Evolutionary conservation across 164 flowering plant genomes (phyloP).

Genomic region (Umbellularia californica): DNA sequence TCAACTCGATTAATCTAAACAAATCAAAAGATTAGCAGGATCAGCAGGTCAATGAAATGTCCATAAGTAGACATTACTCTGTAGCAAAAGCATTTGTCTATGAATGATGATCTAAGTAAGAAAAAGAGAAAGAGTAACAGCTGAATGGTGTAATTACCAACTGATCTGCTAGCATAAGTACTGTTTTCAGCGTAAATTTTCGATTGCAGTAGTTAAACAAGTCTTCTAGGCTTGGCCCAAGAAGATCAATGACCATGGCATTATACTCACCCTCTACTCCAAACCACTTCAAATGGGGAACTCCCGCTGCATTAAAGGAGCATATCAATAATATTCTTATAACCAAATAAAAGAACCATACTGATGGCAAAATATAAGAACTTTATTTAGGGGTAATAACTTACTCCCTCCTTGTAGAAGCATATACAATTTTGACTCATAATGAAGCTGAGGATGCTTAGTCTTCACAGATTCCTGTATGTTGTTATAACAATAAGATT

Average conservation of each 20-base stretch:
- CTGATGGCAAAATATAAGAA: not conserved
- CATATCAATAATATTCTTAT: not conserved
- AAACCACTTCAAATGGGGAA: constrained; percentile 60
- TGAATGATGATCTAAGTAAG: not conserved
- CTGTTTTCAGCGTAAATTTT: constrained; percentile 59
- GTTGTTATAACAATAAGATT: constrained; percentile 1
- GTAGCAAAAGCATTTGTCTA: not conserved
- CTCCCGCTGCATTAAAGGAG: constrained; percentile 42
- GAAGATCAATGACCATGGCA: constrained; percentile 58
- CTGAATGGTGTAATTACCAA: constrained; percentile 30
- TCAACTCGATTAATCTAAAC: constrained; percentile 44
- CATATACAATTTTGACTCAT: constrained; percentile 72
- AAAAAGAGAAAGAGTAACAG: not conserved
- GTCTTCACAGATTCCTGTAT: constrained; percentile 55
- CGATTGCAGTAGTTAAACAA: constrained; percentile 55
- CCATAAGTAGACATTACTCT: not conserved
- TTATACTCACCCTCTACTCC: constrained; percentile 62
- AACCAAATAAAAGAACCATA: not conserved
- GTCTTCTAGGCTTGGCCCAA: constrained; percentile 72
- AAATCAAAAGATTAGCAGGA: not conserved
- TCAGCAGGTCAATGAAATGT: not conserved
- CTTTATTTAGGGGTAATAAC: constrained; percentile 9
- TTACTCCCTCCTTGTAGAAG: constrained; percentile 80
- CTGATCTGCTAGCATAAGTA: constrained; percentile 73
- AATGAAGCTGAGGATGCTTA: constrained; percentile 70